Evolutionary conservation across 306 rosid species (phyloP).

Genomic region (Gastrolobium villosum): DNA sequence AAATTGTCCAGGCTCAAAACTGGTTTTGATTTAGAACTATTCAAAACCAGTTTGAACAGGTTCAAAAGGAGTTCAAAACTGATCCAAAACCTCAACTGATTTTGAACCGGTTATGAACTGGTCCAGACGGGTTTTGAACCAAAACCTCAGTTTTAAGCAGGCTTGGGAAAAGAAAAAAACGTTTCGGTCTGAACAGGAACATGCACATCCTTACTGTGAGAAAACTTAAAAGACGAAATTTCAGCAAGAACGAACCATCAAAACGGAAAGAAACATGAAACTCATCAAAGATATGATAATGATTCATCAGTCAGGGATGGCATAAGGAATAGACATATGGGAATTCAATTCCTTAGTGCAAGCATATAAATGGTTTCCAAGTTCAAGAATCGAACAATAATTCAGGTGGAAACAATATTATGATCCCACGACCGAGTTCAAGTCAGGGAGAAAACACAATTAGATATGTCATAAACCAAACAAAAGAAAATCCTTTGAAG

Average conservation of each 20-base stretch:
- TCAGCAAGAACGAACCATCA: background rate
- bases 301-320: background rate
- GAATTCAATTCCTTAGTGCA: background rate
- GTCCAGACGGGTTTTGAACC: too few relatives aligned
- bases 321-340: background rate
- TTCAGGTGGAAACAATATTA: too few relatives aligned
- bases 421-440: background rate
- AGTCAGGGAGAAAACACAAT: background rate
- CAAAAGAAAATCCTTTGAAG: too few relatives aligned
- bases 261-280: background rate
- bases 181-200: too few relatives aligned
- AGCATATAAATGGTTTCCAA: background rate
- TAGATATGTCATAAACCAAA: background rate
- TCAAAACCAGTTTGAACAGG: too few relatives aligned
- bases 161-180: too few relatives aligned
- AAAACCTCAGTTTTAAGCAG: too few relatives aligned
- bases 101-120: too few relatives aligned
- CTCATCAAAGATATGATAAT: background rate
- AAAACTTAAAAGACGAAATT: background rate
- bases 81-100: too few relatives aligned
- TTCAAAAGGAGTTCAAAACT: too few relatives aligned
- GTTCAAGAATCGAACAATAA: conserved; percentile 35
- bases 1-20: conserved; percentile 38
- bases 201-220: background rate
- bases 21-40: too few relatives aligned